phyloP scores from a whole-genome alignment of 2,329 filamentous ascomycete species.

The Epichloe coenophiala region DNA sequence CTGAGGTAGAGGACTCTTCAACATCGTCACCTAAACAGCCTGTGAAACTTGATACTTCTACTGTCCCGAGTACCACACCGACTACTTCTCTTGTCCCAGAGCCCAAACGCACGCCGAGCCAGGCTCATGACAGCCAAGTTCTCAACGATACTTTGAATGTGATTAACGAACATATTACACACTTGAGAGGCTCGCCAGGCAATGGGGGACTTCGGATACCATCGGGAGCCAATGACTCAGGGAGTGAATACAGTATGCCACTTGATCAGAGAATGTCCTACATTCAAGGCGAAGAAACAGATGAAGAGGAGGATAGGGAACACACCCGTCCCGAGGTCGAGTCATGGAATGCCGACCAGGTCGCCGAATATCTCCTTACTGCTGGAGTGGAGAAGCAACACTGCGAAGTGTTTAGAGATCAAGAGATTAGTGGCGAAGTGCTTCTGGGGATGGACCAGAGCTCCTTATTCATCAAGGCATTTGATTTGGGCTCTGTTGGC shows the following conservation, averaged over 20 bases:
- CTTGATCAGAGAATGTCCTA: conserved; percentile 70
- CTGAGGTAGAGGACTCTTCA: conserved; percentile 13
- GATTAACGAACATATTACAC: conserved; percentile 92
- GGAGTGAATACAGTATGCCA: conserved; percentile 79
- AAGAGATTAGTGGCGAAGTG: conserved; percentile 92
- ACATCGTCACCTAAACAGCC: conserved; percentile 33
- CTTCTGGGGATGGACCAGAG: conserved; percentile 90
- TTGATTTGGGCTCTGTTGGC: conserved; percentile 84
- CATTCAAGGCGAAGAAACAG: conserved; percentile 87
- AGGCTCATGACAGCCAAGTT: conserved; percentile 50
- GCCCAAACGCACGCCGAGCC: conserved; percentile 26
- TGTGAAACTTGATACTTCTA: conserved; percentile 20
- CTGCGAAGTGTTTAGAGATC: conserved; percentile 87
- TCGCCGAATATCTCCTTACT: conserved; percentile 80
- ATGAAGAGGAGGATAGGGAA: conserved; percentile 74
- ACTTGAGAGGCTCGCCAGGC: conserved; percentile 48
- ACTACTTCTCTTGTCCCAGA: conserved; percentile 15
- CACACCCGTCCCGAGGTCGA: conserved; percentile 62
- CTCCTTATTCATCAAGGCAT: conserved; percentile 88
- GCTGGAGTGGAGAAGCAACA: conserved; percentile 76
- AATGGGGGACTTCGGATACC: conserved; percentile 40
- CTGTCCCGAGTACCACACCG: conserved; percentile 14
- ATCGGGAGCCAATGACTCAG: conserved; percentile 60
- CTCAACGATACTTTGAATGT: conserved; percentile 92
- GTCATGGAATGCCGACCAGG: conserved; percentile 65